phyloP scores from a whole-genome alignment of 768 basidiomycete species.

The Suillus bovinus region DNA sequence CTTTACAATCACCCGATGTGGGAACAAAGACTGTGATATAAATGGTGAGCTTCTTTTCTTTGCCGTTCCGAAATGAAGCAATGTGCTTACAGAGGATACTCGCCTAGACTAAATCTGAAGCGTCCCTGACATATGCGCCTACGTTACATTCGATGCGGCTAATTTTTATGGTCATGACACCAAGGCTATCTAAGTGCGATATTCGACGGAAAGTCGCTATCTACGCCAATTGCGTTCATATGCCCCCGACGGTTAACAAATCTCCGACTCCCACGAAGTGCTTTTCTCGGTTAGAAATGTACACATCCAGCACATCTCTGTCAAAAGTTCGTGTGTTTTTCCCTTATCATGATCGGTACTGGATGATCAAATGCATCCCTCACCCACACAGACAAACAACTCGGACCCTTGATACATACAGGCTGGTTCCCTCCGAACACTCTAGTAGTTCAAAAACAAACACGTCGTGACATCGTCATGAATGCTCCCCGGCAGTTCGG shows the following conservation, averaged over 20 bases:
- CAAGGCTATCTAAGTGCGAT: neutral
- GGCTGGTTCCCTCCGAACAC: neutral
- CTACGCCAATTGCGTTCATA: neutral
- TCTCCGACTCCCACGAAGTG: neutral
- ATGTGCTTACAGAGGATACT: constrained; percentile 4
- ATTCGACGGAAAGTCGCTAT: neutral
- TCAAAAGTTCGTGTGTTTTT: neutral
- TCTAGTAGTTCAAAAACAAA: neutral
- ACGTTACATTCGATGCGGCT: neutral
- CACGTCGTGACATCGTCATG: neutral
- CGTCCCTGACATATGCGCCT: neutral
- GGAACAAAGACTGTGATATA: constrained; percentile 1
- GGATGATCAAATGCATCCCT: neutral
- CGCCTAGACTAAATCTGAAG: neutral
- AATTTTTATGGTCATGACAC: neutral
- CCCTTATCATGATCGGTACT: neutral
- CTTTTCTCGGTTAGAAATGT: neutral
- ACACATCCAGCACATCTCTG: neutral
- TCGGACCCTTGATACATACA: neutral
- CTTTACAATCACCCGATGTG: neutral
- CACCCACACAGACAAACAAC: neutral
- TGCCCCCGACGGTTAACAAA: neutral
- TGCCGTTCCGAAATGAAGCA: neutral
- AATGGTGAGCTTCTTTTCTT: neutral
- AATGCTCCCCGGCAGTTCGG: neutral